Conservation (phyloP, 2,329 filamentous ascomycete species). For the Fusarium burgessii region DNA sequence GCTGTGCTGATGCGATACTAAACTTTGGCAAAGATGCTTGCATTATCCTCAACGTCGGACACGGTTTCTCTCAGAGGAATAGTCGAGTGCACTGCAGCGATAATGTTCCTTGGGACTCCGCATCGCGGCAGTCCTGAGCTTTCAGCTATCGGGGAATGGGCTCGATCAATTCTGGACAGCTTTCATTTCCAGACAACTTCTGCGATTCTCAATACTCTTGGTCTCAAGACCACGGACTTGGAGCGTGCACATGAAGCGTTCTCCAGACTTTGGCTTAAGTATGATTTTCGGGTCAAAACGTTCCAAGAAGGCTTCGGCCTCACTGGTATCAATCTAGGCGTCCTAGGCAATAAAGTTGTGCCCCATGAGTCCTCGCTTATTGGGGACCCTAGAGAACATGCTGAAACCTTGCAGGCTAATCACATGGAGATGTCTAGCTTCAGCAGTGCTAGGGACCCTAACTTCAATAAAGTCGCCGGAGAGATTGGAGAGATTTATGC, state of each 20-base stretch:
- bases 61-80: too few relatives aligned
- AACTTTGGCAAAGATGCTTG: too few relatives aligned
- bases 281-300: constrained; percentile 30
- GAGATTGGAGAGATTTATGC: constrained; percentile 12
- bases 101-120: constrained; percentile 52
- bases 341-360: constrained; percentile 27
- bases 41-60: too few relatives aligned
- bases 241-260: constrained; percentile 27
- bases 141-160: constrained; percentile 24
- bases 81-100: too few relatives aligned
- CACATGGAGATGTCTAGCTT: constrained; percentile 27
- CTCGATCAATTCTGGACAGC: constrained; percentile 34
- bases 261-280: constrained; percentile 8
- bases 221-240: constrained; percentile 19
- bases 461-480: constrained; percentile 23
- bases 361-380: constrained; percentile 21
- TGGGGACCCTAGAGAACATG: constrained; percentile 17
- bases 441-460: background rate
- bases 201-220: constrained; percentile 11
- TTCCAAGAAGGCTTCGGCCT: constrained; percentile 32
- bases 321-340: constrained; percentile 3
- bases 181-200: constrained; percentile 20
- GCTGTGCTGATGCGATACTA: too few relatives aligned
- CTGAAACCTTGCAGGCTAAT: constrained; percentile 30
- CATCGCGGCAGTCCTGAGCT: constrained; percentile 47